Conservation (phyloP, 495 filamentous ascomycete genomes). For the Podospora anserina region DNA sequence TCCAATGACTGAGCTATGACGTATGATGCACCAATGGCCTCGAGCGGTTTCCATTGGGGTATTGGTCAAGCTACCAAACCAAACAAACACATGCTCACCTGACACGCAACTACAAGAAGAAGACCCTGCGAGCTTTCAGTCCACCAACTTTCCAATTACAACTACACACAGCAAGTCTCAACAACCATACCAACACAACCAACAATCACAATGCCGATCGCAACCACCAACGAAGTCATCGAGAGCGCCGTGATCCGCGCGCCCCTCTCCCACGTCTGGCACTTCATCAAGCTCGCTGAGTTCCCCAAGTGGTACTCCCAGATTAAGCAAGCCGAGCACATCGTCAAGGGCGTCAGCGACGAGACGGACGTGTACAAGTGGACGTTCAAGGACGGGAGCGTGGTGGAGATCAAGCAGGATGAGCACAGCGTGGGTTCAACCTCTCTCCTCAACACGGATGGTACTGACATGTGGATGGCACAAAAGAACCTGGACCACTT, state of each 20-base stretch:
- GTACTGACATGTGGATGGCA: neutral
- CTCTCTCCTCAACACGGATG: neutral
- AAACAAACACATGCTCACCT: neutral
- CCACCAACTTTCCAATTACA: neutral
- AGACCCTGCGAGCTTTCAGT: neutral
- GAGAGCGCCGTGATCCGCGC: constrained; percentile 65
- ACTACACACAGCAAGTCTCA: neutral
- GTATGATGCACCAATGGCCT: neutral
- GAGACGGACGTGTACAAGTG: constrained; percentile 65
- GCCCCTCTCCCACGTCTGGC: constrained; percentile 60
- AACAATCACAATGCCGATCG: constrained; percentile 37
- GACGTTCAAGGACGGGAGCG: constrained; percentile 61
- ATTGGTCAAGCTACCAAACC: neutral
- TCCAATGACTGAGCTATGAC: constrained; percentile 13
- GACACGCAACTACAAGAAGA: constrained; percentile 4
- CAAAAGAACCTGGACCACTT: constrained; percentile 63
- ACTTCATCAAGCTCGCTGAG: constrained; percentile 62
- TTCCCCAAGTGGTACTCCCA: constrained; percentile 61
- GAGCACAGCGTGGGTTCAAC: constrained; percentile 57
- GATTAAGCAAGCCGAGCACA: constrained; percentile 49
- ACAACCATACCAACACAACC: neutral
- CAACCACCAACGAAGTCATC: constrained; percentile 60
- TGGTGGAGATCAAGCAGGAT: constrained; percentile 66
- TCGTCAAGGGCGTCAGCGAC: constrained; percentile 53
- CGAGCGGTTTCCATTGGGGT: neutral